phyloP scores from a whole-genome alignment of 176 grass and related monocot species.

The Rhipidocladum racemiflorum region DNA sequence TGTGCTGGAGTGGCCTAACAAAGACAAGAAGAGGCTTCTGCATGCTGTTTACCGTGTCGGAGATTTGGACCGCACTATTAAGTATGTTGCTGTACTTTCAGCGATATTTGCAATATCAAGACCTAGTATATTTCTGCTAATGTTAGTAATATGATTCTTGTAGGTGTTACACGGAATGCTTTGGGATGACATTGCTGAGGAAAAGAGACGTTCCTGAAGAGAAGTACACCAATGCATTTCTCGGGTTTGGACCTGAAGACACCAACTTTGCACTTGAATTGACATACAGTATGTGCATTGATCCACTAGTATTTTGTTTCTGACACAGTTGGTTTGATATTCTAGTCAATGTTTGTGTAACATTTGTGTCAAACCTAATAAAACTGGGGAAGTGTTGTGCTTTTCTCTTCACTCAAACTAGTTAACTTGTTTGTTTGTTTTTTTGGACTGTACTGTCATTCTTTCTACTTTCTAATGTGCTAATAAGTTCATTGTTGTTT shows the following conservation, averaged over 20 bases:
- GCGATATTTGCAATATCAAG: not conserved
- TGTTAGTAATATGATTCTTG: not conserved
- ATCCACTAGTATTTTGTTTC: not conserved
- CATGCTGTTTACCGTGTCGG: conserved; percentile 96
- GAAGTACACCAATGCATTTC: conserved; percentile 95
- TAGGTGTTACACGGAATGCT: conserved; percentile 92
- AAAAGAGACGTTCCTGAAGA: conserved; percentile 92
- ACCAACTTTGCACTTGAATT: conserved; percentile 87
- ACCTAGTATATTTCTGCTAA: conserved; percentile 2
- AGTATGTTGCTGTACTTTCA: conserved; percentile 38
- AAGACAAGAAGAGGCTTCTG: conserved; percentile 78
- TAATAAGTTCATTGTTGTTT: conserved; percentile 19
- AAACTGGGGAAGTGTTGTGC: not conserved
- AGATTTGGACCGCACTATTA: conserved; percentile 80
- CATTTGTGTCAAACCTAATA: not conserved
- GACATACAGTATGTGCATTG: conserved; percentile 69
- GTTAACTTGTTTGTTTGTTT: not conserved
- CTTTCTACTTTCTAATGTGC: not conserved
- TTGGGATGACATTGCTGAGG: conserved; percentile 86
- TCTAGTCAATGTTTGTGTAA: not conserved
- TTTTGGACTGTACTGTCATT: not conserved
- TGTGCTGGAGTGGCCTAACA: conserved; percentile 70
- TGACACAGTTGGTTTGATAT: not conserved
- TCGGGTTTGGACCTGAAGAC: conserved; percentile 86
- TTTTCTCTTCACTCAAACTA: not conserved